phyloP scores from a whole-genome alignment of 306 rosid genomes.

The Lablab purpureus region DNA sequence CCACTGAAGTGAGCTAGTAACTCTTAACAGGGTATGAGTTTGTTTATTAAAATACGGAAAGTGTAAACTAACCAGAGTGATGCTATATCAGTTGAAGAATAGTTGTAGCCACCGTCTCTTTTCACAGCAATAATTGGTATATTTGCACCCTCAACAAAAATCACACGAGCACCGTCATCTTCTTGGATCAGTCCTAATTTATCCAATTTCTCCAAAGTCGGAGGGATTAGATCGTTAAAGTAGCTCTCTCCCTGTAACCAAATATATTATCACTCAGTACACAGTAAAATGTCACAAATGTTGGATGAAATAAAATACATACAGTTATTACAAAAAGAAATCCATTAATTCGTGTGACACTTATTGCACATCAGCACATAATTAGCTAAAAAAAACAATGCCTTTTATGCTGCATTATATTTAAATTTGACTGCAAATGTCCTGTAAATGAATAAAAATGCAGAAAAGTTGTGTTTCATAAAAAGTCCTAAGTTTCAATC shows the following conservation, averaged over 20 bases:
- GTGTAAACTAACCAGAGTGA: slow-evolving; percentile 71
- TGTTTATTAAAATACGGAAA: too few species aligned
- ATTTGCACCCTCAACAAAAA: slow-evolving; percentile 69
- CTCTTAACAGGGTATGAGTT: too few species aligned
- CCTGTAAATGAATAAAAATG: slow-evolving; percentile 14
- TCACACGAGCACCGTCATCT: slow-evolving; percentile 89
- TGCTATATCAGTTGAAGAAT: slow-evolving; percentile 91
- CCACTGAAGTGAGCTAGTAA: too few species aligned
- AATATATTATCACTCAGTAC: slow-evolving; percentile 37
- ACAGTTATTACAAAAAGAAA: not conserved
- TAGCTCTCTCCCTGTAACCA: slow-evolving; percentile 94
- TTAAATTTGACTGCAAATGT: slow-evolving; percentile 11
- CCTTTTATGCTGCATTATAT: not conserved
- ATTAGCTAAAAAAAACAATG: not conserved
- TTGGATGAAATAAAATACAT: slow-evolving; percentile 10
- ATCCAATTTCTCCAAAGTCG: slow-evolving; percentile 70
- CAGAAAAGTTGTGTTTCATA: slow-evolving; percentile 10
- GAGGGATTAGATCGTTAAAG: slow-evolving; percentile 84
- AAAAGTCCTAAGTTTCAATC: not conserved
- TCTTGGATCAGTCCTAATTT: slow-evolving; percentile 76
- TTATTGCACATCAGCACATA: not conserved
- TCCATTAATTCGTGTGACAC: slow-evolving; percentile 4
- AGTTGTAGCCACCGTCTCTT: slow-evolving; percentile 97
- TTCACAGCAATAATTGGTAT: slow-evolving; percentile 95
- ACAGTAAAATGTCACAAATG: not conserved